Base-by-base conservation (phyloP, 495 filamentous ascomycete species). In the Polyplosphaeria fusca region DNA sequence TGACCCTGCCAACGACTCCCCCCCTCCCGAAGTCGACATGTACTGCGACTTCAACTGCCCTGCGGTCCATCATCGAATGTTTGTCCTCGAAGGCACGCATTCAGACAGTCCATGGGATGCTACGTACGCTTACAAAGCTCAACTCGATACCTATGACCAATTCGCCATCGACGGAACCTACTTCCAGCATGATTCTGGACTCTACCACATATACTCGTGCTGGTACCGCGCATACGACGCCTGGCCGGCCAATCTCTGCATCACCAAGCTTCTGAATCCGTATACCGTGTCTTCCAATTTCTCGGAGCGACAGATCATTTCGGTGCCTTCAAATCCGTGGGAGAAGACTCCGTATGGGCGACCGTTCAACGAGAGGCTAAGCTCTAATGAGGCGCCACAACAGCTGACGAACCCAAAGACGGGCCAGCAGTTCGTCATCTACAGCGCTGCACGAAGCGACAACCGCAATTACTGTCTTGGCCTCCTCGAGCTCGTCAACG, bases 91-190 rank as follows among this genome's bases (percentile, higher is more conserved):
- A 35, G 30, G 30, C 30, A 35, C 30, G 30, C 7, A 35, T 35
- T 35, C 14, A 35, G 30, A 77, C 52, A n/a, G n/a, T n/a, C 74
- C 74, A 2, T 79, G 76, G 76, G 67, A 47, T 2, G 67, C 72
- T 0, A 68, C 52, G 5, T 79, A 71, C 56, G 52, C 56, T 11
- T 61, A 75, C 67, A 74, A 75, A 30, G 63, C 70, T 12, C 73
- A 73, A 65, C 58, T 79, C 0, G 68, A 79, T 46, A 79, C 76
- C 4, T 79, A 72, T 58, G 76, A 77, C 47, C 71, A 75, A 65
- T 79, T 79, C 53, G 76, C 76, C 16, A 77, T 79, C 38, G 76
- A 79, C 52, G 76, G 76, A 5, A 79, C 76, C 2, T 79, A 78
- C 35, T 76, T 79, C 60, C 66, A 70, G 42, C 65, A 72, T 47